phyloP scores from a whole-genome alignment of 2,329 filamentous ascomycete species.

The Paecilomyces fulvus region DNA sequence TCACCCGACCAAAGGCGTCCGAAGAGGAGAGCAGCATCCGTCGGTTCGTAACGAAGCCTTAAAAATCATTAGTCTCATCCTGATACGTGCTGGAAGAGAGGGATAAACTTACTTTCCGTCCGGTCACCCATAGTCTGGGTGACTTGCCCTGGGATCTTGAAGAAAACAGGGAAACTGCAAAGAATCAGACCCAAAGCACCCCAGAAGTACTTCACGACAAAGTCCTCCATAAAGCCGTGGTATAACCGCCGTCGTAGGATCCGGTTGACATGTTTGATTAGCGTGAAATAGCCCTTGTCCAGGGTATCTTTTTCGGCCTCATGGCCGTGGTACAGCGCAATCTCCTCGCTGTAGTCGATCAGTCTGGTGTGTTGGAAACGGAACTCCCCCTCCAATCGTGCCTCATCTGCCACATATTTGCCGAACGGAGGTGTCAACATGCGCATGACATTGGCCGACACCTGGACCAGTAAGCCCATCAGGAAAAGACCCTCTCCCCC shows the following conservation, averaged over 20 bases:
- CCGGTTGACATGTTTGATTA: conserved; percentile 98
- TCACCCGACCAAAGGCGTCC: conserved; percentile 88
- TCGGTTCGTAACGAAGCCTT: conserved; percentile 84
- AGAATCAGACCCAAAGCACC: conserved; percentile 83
- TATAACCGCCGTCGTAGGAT: conserved; percentile 86
- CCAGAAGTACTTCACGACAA: conserved; percentile 99
- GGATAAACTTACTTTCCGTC: conserved; percentile 45
- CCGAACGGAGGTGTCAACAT: conserved; percentile 92
- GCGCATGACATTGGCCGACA: conserved; percentile 89
- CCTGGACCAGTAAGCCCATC: conserved; percentile 87
- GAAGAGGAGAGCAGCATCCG: conserved; percentile 87
- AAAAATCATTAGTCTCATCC: conserved; percentile 4
- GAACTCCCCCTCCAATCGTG: conserved; percentile 89
- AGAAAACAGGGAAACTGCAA: conserved; percentile 91
- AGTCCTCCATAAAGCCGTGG: conserved; percentile 99
- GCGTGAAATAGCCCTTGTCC: conserved; percentile 96
- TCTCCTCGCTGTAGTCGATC: conserved; percentile 93
- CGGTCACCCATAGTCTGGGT: conserved; percentile 44
- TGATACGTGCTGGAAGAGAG: neutral
- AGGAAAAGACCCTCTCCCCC: conserved; percentile 91
- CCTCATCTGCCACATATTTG: conserved; percentile 95
- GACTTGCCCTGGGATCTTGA: conserved; percentile 71
- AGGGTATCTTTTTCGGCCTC: conserved; percentile 91
- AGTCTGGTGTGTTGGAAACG: conserved; percentile 88
- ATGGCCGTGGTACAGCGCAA: conserved; percentile 85